phyloP scores from a whole-genome alignment of 106 monocot genomes.

The Dactylorhiza incarnata region DNA sequence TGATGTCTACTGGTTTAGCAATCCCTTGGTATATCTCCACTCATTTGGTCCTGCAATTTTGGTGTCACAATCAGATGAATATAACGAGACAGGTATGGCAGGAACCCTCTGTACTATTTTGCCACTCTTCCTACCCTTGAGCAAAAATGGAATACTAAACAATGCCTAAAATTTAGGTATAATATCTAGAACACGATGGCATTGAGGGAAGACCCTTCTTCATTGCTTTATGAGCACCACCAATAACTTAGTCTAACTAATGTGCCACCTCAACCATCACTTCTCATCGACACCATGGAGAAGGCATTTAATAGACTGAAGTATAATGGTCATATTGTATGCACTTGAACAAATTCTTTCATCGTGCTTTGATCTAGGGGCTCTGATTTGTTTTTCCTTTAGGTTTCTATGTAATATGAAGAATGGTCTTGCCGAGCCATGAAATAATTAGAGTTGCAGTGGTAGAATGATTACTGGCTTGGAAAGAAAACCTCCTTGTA shows the following conservation, averaged over 20 bases:
- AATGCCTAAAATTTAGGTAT: neutral
- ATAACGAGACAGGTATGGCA: slow-evolving; percentile 63
- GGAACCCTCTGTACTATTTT: neutral
- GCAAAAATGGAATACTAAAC: neutral
- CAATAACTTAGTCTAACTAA: neutral
- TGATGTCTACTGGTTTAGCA: slow-evolving; percentile 91
- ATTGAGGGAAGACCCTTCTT: neutral
- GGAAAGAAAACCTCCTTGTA: too few relatives aligned
- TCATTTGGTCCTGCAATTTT: slow-evolving; percentile 68
- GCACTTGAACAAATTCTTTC: too few relatives aligned
- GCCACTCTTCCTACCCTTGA: neutral
- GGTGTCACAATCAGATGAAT: slow-evolving; percentile 84
- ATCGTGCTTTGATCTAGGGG: too few relatives aligned
- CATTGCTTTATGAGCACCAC: neutral
- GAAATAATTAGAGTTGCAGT: too few relatives aligned
- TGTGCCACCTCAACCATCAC: neutral
- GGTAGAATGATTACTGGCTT: too few relatives aligned
- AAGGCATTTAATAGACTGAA: too few relatives aligned
- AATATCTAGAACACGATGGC: neutral
- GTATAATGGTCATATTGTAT: too few relatives aligned
- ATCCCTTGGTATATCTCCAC: slow-evolving; percentile 63
- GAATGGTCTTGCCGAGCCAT: neutral
- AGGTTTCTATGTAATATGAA: too few relatives aligned
- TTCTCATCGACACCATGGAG: neutral
- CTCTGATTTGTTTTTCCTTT: too few relatives aligned